phyloP scores from a whole-genome alignment of 305 asterid genomes.

The Fraxinus nigra region DNA sequence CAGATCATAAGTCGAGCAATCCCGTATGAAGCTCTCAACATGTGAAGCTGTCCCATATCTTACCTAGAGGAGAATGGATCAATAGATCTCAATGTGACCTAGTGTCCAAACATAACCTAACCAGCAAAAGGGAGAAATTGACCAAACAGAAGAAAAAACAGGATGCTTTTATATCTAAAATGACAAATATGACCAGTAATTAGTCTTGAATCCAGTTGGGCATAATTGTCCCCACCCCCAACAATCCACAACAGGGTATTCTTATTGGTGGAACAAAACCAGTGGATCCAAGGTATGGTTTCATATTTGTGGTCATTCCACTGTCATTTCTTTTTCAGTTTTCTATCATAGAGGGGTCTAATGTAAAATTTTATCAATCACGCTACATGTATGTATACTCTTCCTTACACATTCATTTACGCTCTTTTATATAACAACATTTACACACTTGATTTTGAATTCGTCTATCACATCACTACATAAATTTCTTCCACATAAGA shows the following conservation, averaged over 20 bases:
- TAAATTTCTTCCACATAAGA: too few species aligned
- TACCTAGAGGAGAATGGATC: not conserved
- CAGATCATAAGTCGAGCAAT: not conserved
- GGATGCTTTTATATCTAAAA: slow-evolving; percentile 35
- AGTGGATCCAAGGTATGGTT: slow-evolving; percentile 28
- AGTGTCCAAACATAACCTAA: not conserved
- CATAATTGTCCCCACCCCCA: slow-evolving; percentile 28
- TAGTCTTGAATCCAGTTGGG: slow-evolving; percentile 50
- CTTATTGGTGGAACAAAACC: slow-evolving; percentile 30
- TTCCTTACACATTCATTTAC: too few species aligned
- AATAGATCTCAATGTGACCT: slow-evolving; percentile 9
- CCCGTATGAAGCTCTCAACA: not conserved
- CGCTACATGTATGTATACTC: too few species aligned
- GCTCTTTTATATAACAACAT: too few species aligned
- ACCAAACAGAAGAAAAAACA: slow-evolving; percentile 42
- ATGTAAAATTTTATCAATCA: not conserved
- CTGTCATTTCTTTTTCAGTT: not conserved
- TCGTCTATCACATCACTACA: too few species aligned
- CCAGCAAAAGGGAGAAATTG: slow-evolving; percentile 35
- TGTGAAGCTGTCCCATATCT: not conserved
- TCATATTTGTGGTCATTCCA: not conserved
- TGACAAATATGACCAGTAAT: slow-evolving; percentile 41
- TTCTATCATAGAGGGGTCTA: not conserved
- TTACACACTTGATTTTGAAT: too few species aligned
- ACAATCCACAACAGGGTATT: not conserved